phyloP scores from a whole-genome alignment of 345 rosid genomes.

The Aquilaria yunnanensis region DNA sequence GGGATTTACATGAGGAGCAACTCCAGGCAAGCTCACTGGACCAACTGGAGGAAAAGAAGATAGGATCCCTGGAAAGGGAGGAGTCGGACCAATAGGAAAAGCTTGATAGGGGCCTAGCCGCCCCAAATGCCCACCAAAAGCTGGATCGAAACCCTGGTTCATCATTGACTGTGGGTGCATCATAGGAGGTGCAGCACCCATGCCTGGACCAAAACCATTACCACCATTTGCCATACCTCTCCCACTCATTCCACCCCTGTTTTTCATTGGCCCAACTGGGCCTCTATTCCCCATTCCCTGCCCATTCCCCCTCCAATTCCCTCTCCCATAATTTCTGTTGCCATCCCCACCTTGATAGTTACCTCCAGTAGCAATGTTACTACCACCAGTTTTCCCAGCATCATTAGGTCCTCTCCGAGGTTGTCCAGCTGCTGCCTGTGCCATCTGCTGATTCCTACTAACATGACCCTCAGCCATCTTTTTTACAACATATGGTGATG shows the following conservation, averaged over 20 bases:
- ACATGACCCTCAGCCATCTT: conserved; percentile 74
- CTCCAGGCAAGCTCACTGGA: conserved; percentile 67
- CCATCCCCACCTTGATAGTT: conserved; percentile 73
- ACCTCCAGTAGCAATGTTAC: conserved; percentile 38
- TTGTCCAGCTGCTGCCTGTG: conserved; percentile 35
- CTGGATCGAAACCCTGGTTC: conserved; percentile 79
- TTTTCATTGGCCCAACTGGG: conserved; percentile 62
- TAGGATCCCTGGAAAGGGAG: conserved; percentile 60
- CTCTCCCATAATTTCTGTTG: conserved; percentile 60
- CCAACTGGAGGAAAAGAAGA: conserved; percentile 63
- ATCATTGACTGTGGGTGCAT: conserved; percentile 76
- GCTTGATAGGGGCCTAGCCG: conserved; percentile 73
- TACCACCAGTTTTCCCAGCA: conserved; percentile 31
- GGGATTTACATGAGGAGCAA: conserved; percentile 85
- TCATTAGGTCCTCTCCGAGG: conserved; percentile 56
- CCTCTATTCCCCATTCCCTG: conserved; percentile 76
- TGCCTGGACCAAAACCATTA: conserved; percentile 62
- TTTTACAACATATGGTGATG: conserved; percentile 57
- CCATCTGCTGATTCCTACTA: conserved; percentile 47
- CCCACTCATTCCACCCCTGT: conserved; percentile 60
- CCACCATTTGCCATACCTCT: conserved; percentile 71
- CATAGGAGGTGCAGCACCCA: conserved; percentile 54
- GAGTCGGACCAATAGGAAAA: conserved; percentile 65
- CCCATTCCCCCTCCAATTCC: conserved; percentile 65
- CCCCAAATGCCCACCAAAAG: conserved; percentile 79